Conservation (phyloP, 164 flowering plant species). For the Hamamelis virginiana region DNA sequence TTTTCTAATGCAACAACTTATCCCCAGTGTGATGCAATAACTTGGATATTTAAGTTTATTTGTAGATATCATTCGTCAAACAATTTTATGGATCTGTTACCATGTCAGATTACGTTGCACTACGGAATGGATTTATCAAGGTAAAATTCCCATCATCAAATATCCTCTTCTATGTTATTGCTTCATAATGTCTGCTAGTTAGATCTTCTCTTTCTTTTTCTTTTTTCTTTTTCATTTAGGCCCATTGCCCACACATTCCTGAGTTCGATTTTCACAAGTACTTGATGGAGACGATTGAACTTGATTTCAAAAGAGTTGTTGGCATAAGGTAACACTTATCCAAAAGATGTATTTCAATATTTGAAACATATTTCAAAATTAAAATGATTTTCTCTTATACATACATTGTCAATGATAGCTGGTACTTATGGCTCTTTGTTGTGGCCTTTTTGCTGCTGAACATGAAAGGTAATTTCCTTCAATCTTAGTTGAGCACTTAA, state of each 20-base stretch:
- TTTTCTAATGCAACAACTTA: no score
- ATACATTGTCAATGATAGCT: conserved; percentile 30
- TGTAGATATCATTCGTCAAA: conserved; percentile 42
- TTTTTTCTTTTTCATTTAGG: conserved; percentile 27
- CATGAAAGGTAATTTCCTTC: conserved; percentile 52
- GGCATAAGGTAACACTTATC: conserved; percentile 64
- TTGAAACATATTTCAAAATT: neutral
- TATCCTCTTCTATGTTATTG: neutral
- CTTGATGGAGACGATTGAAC: conserved; percentile 65
- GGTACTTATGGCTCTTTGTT: conserved; percentile 84
- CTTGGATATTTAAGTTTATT: neutral
- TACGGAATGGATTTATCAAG: conserved; percentile 44
- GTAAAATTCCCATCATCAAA: conserved; percentile 11
- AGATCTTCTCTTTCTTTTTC: neutral
- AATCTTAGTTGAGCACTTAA: neutral
- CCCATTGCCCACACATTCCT: conserved; percentile 53
- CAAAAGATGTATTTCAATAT: neutral
- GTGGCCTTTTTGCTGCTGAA: conserved; percentile 81
- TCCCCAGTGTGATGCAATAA: no score
- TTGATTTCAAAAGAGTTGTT: conserved; percentile 70
- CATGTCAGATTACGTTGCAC: conserved; percentile 41
- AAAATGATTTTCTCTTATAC: neutral
- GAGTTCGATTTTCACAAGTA: conserved; percentile 68
- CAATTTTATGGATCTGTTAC: conserved; percentile 44
- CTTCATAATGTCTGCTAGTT: neutral